Evolutionary conservation across 2,329 filamentous ascomycete genomes (phyloP), one percentile per base, ranked within the genome.

Genomic region (Thyridium curvatum): DNA sequence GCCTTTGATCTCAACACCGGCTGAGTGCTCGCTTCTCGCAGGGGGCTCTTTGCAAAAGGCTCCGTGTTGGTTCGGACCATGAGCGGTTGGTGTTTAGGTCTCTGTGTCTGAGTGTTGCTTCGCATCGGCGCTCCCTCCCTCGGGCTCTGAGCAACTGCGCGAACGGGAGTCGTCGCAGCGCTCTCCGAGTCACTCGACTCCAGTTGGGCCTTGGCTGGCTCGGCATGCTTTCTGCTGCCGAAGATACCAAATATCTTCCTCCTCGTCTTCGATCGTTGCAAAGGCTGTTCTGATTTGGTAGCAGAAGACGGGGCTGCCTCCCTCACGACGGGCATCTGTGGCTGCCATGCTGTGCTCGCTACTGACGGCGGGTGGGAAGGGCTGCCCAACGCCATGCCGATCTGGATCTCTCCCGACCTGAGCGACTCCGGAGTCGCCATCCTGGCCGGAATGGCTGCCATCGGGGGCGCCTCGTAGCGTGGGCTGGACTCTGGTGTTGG

Each of bases 341-440:
- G 44, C 33, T 18, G 32, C 43, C 30, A 42, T 28, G 10, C 18
- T 16, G 6, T 29, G 37, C 43, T 35, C 36, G 45, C 32, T 17
- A 35, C 17, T 52, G 54, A 28, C 52, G 57, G 61, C 13, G 61
- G 58, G 30, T 65, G 64, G n/a, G 69, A 64, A 17, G 84, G 84
- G 51, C 83, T 88, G 26, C 84, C 84, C 40, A 88, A 62, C 2
- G 84, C 84, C 71, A 89, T 81, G 9, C 85, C 85, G 44, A 89
- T 88, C 48, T 66, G 69, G 44, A 65, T 61, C 33, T 67, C 65
- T 8, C 64, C 60, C 3, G 67, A 66, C 21, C 53, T 57, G 38
- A 65, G 49, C 8, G 66, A 68, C 41, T 69, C 63, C 9, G 65
- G 61, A n/a, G 64, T 68, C 36, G 60, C 56, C 42, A 66, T 60